Evolutionary conservation across 2,329 filamentous ascomycete genomes (phyloP), one percentile per base, ranked within the genome.

Genomic region (Cylindrodendrum hubeiense): DNA sequence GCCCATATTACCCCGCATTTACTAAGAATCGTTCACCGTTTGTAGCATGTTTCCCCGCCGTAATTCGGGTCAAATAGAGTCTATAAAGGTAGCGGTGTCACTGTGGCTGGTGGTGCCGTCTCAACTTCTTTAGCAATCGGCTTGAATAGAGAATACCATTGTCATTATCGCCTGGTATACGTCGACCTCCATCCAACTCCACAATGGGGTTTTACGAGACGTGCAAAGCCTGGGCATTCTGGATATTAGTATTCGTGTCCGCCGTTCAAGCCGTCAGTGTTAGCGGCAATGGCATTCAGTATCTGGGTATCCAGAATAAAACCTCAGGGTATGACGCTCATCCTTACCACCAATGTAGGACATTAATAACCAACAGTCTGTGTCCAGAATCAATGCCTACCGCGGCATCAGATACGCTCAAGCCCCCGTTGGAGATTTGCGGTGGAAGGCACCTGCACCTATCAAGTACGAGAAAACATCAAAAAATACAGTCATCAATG

Each of bases 361-460:
- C 13, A 19, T 54, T 2, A 6, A 19, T 54, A 28, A 28, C 37
- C 8, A 15, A 3, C 5, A 24, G 21, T 24, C 4, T 15, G 12
- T 19, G 4, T 28, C 2, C 8, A 60, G 57, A 28, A 34, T 60
- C 49, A 60, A 60, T 39, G 46, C 47, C 4, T 60, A 34, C n/a
- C 19, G 22, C 12, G 47, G 37, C 17, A 60, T 60, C 33, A 46
- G 17, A 60, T 60, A 60, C 26, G 57, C 57, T 17, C 15, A 60
- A 22, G 49, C 57, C 12, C 57, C 57, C 19, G 21, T 54, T 21
- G 51, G 51, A n/a, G n/a, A 54, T 19, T 24, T 60, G 19, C 26
- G 57, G 15, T 60, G 37, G 57, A 60, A 26, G 21, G 57, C 30
- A 8, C 57, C 57, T 8, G 49, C 21, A 5, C 39, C 49, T 10